Percentiles rank a stretch among this genome's conserved stretches.
phyloP scores from a whole-genome alignment of 768 basidiomycete genomes.

The Collybia sordida region DNA sequence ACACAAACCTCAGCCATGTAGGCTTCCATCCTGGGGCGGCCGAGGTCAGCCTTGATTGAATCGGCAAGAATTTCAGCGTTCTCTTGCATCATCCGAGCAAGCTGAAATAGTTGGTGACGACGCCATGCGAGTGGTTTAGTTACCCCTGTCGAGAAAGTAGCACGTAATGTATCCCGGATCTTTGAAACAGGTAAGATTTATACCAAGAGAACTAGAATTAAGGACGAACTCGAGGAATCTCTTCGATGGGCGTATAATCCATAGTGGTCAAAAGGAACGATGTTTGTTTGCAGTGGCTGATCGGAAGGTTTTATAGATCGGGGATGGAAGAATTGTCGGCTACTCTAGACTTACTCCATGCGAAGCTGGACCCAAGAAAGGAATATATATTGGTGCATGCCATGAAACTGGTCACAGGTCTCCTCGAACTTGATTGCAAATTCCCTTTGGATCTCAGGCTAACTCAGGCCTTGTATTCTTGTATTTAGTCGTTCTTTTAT shows the following conservation, averaged over 20 bases:
- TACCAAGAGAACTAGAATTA: not conserved
- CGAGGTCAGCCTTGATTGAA: constrained; percentile 48
- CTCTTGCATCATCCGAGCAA: constrained; percentile 63
- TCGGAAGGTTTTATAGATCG: not conserved
- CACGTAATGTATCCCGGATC: constrained; percentile 35
- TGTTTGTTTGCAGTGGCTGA: not conserved
- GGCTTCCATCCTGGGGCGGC: constrained; percentile 43
- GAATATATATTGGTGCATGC: too few species aligned
- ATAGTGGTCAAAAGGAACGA: not conserved
- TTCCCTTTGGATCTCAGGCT: too few species aligned
- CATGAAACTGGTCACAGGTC: too few species aligned
- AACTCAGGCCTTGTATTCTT: too few species aligned
- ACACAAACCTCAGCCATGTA: constrained; percentile 44
- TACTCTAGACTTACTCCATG: too few species aligned
- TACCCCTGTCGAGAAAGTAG: constrained; percentile 49
- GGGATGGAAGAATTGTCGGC: too few species aligned
- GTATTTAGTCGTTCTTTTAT: too few species aligned
- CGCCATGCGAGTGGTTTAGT: constrained; percentile 60
- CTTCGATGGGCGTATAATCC: constrained; percentile 17
- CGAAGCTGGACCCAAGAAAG: too few species aligned
- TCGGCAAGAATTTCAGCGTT: constrained; percentile 53
- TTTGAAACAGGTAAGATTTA: constrained; percentile 11
- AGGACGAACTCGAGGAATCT: constrained; percentile 16
- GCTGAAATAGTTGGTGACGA: constrained; percentile 60
- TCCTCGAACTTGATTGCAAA: too few species aligned